A percentile compares a stretch with the other conserved stretches of the same genome.
phyloP scores from a whole-genome alignment of 108 stramenopile genomes.

The Cyclotella atomus region DNA sequence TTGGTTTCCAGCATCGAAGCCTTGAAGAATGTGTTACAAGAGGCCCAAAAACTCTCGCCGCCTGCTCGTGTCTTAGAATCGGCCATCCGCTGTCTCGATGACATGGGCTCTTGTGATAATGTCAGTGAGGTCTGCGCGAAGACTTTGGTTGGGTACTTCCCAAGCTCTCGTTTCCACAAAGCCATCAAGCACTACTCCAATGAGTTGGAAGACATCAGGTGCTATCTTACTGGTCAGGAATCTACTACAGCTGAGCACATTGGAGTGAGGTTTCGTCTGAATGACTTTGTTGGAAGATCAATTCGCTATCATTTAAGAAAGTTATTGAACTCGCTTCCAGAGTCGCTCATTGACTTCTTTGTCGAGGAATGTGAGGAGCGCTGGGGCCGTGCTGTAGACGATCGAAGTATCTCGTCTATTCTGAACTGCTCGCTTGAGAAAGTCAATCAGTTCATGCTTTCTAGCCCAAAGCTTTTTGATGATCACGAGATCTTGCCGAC shows the following conservation, averaged over 20 bases:
- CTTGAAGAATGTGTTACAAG: conserved; percentile 23
- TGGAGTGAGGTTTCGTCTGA: conserved; percentile 47
- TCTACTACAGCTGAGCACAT: conserved; percentile 5
- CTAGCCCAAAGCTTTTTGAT: conserved; percentile 13
- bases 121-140: conserved; percentile 31
- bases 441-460: conserved; percentile 33
- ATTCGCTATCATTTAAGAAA: conserved; percentile 57
- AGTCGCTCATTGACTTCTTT: conserved; percentile 27
- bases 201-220: conserved; percentile 39
- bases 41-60: conserved; percentile 22
- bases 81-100: conserved; percentile 39
- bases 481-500: conserved; percentile 12
- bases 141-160: conserved; percentile 46
- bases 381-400: conserved; percentile 51
- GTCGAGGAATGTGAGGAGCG: conserved; percentile 28
- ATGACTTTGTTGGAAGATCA: conserved; percentile 54
- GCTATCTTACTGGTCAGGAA: conserved; percentile 6
- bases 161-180: conserved; percentile 32
- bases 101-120: conserved; percentile 17
- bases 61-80: conserved; percentile 18
- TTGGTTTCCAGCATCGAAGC: conserved; percentile 39
- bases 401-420: conserved; percentile 61
- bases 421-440: conserved; percentile 49
- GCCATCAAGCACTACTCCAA: conserved; percentile 30
- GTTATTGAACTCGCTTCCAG: conserved; percentile 49